phyloP scores from a whole-genome alignment of 352 stramenopile species.

The Proteromonas lacertae region DNA sequence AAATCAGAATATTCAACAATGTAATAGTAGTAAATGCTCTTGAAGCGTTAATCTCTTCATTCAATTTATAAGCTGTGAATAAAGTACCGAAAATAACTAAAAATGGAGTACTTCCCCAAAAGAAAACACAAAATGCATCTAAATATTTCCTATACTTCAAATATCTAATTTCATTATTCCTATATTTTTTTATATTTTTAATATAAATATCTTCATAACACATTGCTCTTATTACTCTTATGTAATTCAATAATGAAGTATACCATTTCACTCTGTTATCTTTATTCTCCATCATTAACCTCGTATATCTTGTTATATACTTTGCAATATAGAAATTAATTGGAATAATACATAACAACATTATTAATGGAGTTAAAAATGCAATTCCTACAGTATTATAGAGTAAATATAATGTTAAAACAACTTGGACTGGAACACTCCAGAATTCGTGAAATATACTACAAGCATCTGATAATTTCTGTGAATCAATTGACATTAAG shows the following conservation, averaged over 20 bases:
- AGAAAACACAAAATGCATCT: constrained; percentile 45
- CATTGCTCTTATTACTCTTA: constrained; percentile 30
- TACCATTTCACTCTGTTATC: constrained; percentile 28
- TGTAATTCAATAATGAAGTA: constrained; percentile 23
- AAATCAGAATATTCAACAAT: constrained; percentile 41
- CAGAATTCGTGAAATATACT: constrained; percentile 10
- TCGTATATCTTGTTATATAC: constrained; percentile 28
- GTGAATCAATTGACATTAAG: too few species aligned
- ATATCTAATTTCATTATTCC: constrained; percentile 23
- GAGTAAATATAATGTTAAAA: background rate
- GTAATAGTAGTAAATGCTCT: constrained; percentile 26
- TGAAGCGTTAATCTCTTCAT: constrained; percentile 11
- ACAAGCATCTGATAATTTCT: too few species aligned
- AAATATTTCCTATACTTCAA: constrained; percentile 37
- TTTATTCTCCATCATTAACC: constrained; percentile 27
- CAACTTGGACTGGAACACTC: constrained; percentile 8
- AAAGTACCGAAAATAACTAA: constrained; percentile 43
- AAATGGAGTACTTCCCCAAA: constrained; percentile 43
- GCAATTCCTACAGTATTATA: constrained; percentile 20
- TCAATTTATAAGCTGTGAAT: constrained; percentile 23
- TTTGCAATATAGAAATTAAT: constrained; percentile 30
- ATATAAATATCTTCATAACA: constrained; percentile 9
- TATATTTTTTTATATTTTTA: constrained; percentile 14
- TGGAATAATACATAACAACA: constrained; percentile 34
- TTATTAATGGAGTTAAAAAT: constrained; percentile 28